Evolutionary conservation across 73 alveolate genomes (phyloP), one percentile per base, ranked within the genome.

Genomic region (Tetrahymena elliotti): DNA sequence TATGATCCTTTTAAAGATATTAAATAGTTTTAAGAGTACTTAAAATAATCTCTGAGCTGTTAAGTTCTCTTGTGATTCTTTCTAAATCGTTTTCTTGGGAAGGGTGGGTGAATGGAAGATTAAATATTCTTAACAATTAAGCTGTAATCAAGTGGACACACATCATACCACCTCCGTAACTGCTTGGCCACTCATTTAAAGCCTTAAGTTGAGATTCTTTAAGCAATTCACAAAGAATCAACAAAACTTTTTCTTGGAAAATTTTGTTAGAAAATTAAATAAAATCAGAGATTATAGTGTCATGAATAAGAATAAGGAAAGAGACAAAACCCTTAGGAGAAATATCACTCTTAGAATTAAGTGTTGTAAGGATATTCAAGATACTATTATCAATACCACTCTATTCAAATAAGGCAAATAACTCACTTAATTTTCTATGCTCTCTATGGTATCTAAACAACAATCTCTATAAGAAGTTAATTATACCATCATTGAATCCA

Each of bases 181-280:
- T 96, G 68, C 96, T 95, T 5, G 99, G 99, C 99, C 99, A 99
- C 95, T 99, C 99, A 96, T 97, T 97, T 36, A 99, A 97, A 39
- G 98, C 97, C 31, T 97, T 93, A 41, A 97, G 97, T 95, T 98
- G 97, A 93, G 96, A 96, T 93, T 98, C 99, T 96, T 98, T 97
- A 94, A 99, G 96, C 52, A 98, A 96, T 22, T 97, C 94, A 37
- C 99, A 97, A 95, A 98, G 94, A 84, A 96, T 97, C 68, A 96
- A 97, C 92, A 98, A 93, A 93, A 98, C 95, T 95, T 96, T 98
- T 54, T 97, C 99, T 94, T 98, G 97, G 96, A 99, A 95, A 53
- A 99, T 96, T 93, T 98, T 97, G 94, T 98, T 96, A 94, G 98
- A 95, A 52, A 99, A 94, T 96, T 97, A 96, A 97, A 98, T 97